Conservation (phyloP, 306 rosid species). For the Pachyrhizus erosus region DNA sequence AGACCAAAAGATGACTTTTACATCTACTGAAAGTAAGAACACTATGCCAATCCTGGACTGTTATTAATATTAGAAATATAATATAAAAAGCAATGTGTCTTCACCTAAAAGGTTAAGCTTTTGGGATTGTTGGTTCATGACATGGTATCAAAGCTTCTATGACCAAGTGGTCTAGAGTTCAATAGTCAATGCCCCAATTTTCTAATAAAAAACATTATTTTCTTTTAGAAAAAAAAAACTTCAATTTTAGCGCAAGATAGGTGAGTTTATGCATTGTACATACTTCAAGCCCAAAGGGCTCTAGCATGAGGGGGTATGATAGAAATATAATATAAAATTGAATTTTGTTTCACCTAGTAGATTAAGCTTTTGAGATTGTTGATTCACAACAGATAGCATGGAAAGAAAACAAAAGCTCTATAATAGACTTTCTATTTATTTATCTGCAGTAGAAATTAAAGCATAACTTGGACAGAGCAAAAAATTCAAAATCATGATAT, state of each 20-base stretch:
- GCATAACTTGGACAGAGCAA: neutral
- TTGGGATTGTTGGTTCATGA: no score
- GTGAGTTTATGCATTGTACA: no score
- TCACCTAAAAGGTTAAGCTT: no score
- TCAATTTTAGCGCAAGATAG: no score
- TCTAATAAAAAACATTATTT: no score
- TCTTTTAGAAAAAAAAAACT: no score
- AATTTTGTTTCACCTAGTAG: neutral
- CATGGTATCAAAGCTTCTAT: no score
- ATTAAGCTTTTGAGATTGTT: neutral
- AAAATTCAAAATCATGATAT: neutral
- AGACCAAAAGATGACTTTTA: neutral
- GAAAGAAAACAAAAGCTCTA: neutral
- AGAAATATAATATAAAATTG: neutral
- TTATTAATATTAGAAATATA: neutral
- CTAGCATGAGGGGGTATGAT: neutral
- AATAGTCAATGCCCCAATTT: no score
- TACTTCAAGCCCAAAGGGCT: no score
- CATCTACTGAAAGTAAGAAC: neutral
- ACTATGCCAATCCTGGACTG: neutral
- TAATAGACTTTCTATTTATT: neutral
- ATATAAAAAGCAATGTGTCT: no score
- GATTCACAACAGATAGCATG: neutral
- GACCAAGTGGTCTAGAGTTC: no score
- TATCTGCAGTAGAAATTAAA: neutral